These are phyloP conservation scores for Pyrus pyrifolia DNA, from an alignment of 306 rosid species.

Conservation along the genomic window DNA sequence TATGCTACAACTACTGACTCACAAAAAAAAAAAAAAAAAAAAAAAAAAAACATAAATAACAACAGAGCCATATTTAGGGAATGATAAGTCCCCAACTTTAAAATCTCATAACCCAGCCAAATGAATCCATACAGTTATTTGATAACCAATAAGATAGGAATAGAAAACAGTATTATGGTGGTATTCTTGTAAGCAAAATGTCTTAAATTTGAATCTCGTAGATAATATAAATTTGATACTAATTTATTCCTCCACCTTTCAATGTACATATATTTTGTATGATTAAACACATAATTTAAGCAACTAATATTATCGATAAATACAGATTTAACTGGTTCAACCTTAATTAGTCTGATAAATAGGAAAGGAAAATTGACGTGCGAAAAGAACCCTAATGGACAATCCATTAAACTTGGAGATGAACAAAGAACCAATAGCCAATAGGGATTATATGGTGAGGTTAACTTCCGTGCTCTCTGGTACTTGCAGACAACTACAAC, in stretches of 20 bases:
- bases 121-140: not conserved
- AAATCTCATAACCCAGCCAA: not conserved
- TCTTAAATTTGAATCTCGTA: too few species aligned
- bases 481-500: not conserved
- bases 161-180: not conserved
- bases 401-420: not conserved
- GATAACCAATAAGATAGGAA: not conserved
- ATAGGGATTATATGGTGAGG: not conserved
- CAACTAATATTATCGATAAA: not conserved
- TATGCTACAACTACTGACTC: not conserved
- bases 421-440: not conserved
- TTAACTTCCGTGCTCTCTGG: not conserved
- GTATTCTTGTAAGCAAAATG: rapidly evolving
- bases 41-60: too few species aligned
- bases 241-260: too few species aligned
- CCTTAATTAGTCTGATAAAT: not conserved
- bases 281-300: too few species aligned
- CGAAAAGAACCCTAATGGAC: not conserved
- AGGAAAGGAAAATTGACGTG: not conserved
- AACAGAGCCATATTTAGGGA: too few species aligned
- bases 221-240: too few species aligned
- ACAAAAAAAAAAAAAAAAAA: too few species aligned
- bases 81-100: too few species aligned
- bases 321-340: not conserved
- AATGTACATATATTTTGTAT: too few species aligned